Evolutionary conservation across 768 basidiomycete genomes (phyloP).

Genomic region (Jaapia argillacea): DNA sequence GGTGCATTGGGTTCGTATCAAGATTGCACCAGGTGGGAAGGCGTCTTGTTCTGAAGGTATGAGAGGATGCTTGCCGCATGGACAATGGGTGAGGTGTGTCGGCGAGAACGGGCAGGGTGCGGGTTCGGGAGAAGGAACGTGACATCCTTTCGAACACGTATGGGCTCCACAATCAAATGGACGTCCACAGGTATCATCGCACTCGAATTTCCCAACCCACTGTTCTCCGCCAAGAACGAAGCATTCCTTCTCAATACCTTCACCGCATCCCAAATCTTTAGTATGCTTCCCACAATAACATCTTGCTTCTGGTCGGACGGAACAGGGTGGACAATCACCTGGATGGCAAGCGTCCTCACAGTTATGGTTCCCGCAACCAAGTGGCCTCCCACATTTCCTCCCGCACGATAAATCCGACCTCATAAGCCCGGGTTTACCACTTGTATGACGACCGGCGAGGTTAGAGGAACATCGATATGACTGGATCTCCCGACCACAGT

Average conservation of each 20-base stretch:
- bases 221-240: conserved; percentile 23
- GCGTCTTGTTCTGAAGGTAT: conserved; percentile 22
- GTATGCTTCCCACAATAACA: conserved; percentile 80
- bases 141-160: conserved; percentile 63
- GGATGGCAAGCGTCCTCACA: conserved; percentile 69
- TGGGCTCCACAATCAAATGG: conserved; percentile 75
- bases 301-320: conserved; percentile 34
- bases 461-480: conserved; percentile 52
- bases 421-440: conserved; percentile 6
- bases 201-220: conserved; percentile 64
- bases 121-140: conserved; percentile 53
- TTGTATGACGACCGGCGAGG: conserved; percentile 15
- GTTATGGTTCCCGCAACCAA: conserved; percentile 65
- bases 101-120: conserved; percentile 71
- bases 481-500: conserved; percentile 56
- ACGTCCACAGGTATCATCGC: conserved; percentile 52
- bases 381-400: conserved; percentile 25
- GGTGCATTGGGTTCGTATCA: conserved; percentile 38
- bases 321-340: conserved; percentile 64
- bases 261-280: conserved; percentile 56
- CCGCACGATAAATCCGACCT: conserved; percentile 26
- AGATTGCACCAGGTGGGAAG: conserved; percentile 30
- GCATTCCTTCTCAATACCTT: conserved; percentile 35
- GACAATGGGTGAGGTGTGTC: conserved; percentile 55
- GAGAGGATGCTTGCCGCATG: conserved; percentile 66